Evolutionary conservation across 345 rosid species (phyloP), one percentile per base, ranked within the genome.

Genomic region (Luvunga scandens): DNA sequence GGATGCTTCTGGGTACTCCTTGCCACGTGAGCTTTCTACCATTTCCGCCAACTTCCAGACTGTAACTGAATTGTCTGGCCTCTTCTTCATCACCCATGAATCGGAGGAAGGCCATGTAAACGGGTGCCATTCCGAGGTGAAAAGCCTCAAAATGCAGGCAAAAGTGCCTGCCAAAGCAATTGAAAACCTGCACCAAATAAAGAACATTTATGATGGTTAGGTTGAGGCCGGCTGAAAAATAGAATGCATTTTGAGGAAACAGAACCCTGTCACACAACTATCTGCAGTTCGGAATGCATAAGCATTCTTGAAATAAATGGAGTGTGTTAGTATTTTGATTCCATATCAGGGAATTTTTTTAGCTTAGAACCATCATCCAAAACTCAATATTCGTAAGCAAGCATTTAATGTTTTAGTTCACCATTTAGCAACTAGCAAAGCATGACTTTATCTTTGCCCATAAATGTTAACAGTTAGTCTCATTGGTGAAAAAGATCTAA

Each of bases 61-160:
- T 87, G 87, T 89, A 89, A 75, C 90, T 83, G 55, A 84, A 89
- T 42, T 85, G 83, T 79, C 81, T 76, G 19, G 90, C 87, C 61
- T 87, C 90, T 0, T 85, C 86, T 30, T 87, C 90, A 4, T 73
- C 80, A 7, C 92, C 92, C 92, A 89, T 89, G 85, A 89, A 89
- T 38, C 89, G 86, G 57, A 89, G 81, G 78, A 87, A 87, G 28
- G 90, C 90, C 89, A 89, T 89, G 88, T 87, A 89, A 65, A 87
- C 87, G 2, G 91, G 90, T 18, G 89, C 87, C 64, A n/a, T 79
- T 19, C 88, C 92, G 0, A 89, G 81, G n/a, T 76, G 87, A 77
- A 85, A 87, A 0, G 90, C 88, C 87, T 89, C 92, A n/a, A 89
- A 89, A 71, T 89, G 92, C 79, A 89, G 74, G 77, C 92, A 89